Evolutionary conservation across 352 stramenopile genomes (phyloP).

Genomic region (Globisporangium acanthophoron): DNA sequence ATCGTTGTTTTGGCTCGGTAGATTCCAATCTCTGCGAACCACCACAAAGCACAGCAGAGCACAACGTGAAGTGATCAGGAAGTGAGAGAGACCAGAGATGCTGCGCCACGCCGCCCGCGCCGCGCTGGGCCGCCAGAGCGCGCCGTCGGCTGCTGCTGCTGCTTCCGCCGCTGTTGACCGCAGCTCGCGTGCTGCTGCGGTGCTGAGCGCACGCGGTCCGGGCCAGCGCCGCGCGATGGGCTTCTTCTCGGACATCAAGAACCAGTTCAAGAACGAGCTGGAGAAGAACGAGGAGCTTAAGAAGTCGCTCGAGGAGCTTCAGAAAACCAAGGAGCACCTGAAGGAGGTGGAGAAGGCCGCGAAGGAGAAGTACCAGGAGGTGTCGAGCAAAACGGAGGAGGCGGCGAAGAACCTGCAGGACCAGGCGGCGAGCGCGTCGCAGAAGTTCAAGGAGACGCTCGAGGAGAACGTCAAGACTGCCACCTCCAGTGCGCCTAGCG

Average conservation of each 20-base stretch:
- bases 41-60: not conserved
- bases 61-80: not conserved
- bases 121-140: constrained; percentile 14
- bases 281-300: constrained; percentile 81
- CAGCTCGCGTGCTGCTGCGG: not conserved
- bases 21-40: too few species aligned
- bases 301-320: constrained; percentile 69
- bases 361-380: constrained; percentile 59
- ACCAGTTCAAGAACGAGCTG: constrained; percentile 74
- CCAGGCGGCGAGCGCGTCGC: constrained; percentile 45
- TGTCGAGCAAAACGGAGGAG: constrained; percentile 49
- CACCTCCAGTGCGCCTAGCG: constrained; percentile 1
- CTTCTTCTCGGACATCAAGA: constrained; percentile 77
- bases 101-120: constrained; percentile 19
- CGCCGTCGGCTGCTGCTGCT: not conserved
- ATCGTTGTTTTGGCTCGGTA: too few species aligned
- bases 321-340: constrained; percentile 67
- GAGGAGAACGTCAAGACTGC: constrained; percentile 25
- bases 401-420: constrained; percentile 54
- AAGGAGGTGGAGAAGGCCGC: constrained; percentile 58
- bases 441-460: constrained; percentile 63
- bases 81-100: constrained; percentile 14
- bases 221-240: constrained; percentile 50
- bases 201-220: constrained; percentile 4
- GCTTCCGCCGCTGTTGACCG: not conserved